These are phyloP conservation scores for Cytospora mali DNA, from an alignment of 2,329 filamentous ascomycete species.

Conservation along the genomic window DNA sequence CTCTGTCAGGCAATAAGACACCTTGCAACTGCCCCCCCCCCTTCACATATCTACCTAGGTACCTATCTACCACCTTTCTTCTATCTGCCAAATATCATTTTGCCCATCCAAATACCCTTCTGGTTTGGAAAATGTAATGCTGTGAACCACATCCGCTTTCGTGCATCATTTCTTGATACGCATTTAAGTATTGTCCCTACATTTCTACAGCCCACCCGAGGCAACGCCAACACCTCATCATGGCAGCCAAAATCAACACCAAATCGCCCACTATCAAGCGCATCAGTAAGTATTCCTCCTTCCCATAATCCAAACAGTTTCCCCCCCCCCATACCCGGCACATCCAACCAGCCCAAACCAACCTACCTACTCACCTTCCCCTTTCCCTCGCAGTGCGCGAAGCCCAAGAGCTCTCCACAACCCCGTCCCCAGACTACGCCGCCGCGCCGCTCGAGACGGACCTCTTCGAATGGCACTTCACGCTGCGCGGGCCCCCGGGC, in stretches of 20 bases:
- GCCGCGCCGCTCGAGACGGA: conserved; percentile 85
- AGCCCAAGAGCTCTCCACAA: conserved; percentile 79
- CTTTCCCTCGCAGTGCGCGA: conserved; percentile 69
- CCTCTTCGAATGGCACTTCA: conserved; percentile 99
- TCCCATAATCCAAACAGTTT: not conserved
- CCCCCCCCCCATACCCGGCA: conserved; percentile 7
- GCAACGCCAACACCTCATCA: conserved; percentile 32
- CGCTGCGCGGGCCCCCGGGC: conserved; percentile 82
- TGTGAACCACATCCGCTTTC: not conserved
- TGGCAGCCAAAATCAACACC: conserved; percentile 62
- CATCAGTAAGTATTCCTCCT: conserved; percentile 62
- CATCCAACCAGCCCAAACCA: not conserved
- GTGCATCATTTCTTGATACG: conserved; percentile 9
- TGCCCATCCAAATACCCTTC: not conserved
- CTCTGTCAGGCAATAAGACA: conserved; percentile 25
- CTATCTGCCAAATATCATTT: not conserved
- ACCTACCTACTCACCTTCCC: conserved; percentile 33
- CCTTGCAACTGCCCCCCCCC: conserved; percentile 26
- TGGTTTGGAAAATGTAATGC: not conserved
- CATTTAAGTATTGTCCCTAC: not conserved
- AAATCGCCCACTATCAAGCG: conserved; percentile 84
- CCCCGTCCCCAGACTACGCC: conserved; percentile 82
- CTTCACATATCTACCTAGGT: too few relatives aligned
- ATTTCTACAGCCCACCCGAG: not conserved
- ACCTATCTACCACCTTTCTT: conserved; percentile 8